These are phyloP conservation scores for Russula abietina DNA, from an alignment of 768 basidiomycete species.

Conservation along the genomic window DNA sequence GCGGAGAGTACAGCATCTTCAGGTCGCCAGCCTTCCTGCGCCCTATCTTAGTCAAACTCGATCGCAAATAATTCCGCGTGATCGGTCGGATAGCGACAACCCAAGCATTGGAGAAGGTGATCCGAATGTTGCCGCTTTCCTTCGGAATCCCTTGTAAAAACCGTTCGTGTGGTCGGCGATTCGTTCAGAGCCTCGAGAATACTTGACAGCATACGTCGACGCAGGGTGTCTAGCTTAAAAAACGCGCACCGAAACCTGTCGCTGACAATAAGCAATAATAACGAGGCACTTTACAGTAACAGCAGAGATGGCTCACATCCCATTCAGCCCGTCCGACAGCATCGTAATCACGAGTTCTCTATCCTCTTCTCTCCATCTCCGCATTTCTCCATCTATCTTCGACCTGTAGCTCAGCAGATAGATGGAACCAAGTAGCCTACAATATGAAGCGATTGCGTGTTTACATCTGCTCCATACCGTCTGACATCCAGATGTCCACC, in stretches of 20 bases:
- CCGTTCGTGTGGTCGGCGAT: background rate
- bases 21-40: background rate
- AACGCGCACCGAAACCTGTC: background rate
- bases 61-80: background rate
- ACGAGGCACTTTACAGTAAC: too few relatives aligned
- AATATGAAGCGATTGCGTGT: too few relatives aligned
- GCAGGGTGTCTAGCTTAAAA: background rate
- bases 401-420: too few relatives aligned
- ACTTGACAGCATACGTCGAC: background rate
- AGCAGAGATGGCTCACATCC: background rate
- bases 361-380: background rate
- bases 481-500: too few relatives aligned
- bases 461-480: too few relatives aligned
- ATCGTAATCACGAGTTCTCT: background rate
- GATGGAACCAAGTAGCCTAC: too few relatives aligned
- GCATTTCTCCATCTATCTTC: too few relatives aligned
- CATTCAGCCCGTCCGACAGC: background rate
- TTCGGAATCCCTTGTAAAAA: background rate
- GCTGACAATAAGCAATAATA: background rate
- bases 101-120: background rate
- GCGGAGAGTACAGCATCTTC: background rate
- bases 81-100: background rate
- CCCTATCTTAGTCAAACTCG: background rate
- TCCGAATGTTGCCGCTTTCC: background rate
- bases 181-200: background rate